Evolutionary conservation across 1,139 yeast genomes (phyloP).

Genomic region (Blastobotrys elegans): DNA sequence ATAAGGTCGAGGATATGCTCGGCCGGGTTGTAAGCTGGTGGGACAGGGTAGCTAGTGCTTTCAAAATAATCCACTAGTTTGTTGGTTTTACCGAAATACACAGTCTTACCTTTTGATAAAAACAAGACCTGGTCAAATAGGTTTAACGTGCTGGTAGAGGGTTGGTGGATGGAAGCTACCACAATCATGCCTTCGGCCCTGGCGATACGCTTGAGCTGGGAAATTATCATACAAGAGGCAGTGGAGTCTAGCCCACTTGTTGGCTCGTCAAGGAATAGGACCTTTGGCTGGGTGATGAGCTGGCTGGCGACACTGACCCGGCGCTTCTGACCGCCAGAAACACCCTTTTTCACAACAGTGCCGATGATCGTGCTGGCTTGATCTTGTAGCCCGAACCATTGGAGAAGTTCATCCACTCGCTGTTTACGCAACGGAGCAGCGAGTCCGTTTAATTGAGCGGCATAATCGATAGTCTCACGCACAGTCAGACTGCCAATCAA

Average conservation of each 20-base stretch:
- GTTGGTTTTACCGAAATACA: constrained; percentile 41
- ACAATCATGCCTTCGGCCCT: constrained; percentile 41
- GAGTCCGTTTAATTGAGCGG: constrained; percentile 45
- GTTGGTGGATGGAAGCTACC: constrained; percentile 40
- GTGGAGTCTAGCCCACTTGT: constrained; percentile 21
- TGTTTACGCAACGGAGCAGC: constrained; percentile 42
- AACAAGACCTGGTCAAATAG: constrained; percentile 35
- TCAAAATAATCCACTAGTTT: constrained; percentile 39
- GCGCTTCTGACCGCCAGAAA: constrained; percentile 51
- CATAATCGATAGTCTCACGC: constrained; percentile 49
- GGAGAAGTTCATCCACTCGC: constrained; percentile 49
- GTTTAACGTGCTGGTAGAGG: constrained; percentile 35
- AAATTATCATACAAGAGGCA: constrained; percentile 46
- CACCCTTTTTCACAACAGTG: constrained; percentile 47
- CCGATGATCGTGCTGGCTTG: constrained; percentile 52
- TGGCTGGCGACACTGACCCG: constrained; percentile 52
- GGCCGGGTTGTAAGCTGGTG: constrained; percentile 35
- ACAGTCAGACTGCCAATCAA: constrained; percentile 51
- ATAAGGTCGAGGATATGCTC: constrained; percentile 38
- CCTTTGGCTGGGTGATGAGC: constrained; percentile 44
- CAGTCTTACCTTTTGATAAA: constrained; percentile 37
- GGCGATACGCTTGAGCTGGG: constrained; percentile 54
- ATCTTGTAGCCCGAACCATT: constrained; percentile 52
- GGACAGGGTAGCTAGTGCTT: constrained; percentile 17
- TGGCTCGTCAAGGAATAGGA: constrained; percentile 45